Evolutionary conservation across 148 eudicot species (phyloP), one percentile per base, ranked within the genome.

Genomic region (Chenopodium suecicum): DNA sequence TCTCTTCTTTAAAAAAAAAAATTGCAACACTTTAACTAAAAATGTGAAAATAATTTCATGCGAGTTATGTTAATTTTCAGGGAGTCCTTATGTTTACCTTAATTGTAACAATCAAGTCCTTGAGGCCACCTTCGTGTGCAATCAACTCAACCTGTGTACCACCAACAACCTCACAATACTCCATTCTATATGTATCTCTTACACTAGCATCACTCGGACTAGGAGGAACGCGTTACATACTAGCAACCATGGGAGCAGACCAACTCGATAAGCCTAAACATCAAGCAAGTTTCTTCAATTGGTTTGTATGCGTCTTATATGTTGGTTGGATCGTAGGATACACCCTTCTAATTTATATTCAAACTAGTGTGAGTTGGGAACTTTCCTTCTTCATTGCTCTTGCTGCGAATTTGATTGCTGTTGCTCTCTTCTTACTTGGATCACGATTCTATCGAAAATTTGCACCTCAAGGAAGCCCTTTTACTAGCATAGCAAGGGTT

Each of bases 331-430:
- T 86, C 31, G 82, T 86, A n/a, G 81, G 89, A 58, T 80, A 79
- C 68, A 90, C 92, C 2, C 80, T 79, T 41, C 79, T 90, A 10
- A 84, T 90, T 23, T 88, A 88, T 73, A 66, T 90, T n/a, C 85
- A 90, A 78, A 89, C 86, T 9, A 90, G 77, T 77, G 84, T 88
- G 56, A 90, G 90, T 75, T 90, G 92, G 92, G 65, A 78, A 19
- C 79, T 85, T 25, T 90, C 90, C 60, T 90, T 83, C 75, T 79
- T 47, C 25, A 60, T 90, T 47, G 83, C 86, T 75, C 79, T 85
- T 23, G 88, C 63, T 58, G 86, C 90, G 0, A 88, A 86, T 76
- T 34, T 80, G 5, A 32, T 79, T 65, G 90, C 81, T 48, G 52
- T 87, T 22, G 60, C 66, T 23, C 79, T 90, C 19, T 86, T 90